Conservation (phyloP, 495 filamentous ascomycete genomes). For the Podospora pseudopauciseta region DNA sequence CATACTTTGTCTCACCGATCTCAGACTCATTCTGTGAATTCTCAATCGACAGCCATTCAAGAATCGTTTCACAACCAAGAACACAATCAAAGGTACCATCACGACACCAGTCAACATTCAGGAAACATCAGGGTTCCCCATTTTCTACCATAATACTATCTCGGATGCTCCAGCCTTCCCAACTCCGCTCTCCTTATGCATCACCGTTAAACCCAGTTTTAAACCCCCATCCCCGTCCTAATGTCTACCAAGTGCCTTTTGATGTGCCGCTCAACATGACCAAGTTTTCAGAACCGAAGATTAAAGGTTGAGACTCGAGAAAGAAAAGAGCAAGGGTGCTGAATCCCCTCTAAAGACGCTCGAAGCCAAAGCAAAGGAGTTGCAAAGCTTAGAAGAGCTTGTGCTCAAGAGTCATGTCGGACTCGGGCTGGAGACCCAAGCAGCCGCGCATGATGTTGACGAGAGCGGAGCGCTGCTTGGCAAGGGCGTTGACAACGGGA, state of each 20-base stretch:
- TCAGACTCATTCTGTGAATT: too few species aligned
- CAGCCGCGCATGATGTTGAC: constrained; percentile 99
- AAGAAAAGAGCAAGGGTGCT: background rate
- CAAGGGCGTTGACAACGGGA: constrained; percentile 91
- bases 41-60: too few species aligned
- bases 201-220: background rate
- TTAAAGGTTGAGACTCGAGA: background rate
- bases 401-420: constrained; percentile 99
- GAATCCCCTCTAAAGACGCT: background rate
- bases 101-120: background rate
- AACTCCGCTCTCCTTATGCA: background rate
- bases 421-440: constrained; percentile 95
- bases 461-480: constrained; percentile 91
- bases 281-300: background rate
- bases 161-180: background rate
- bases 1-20: too few species aligned
- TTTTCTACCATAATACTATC: background rate
- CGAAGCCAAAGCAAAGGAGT: background rate
- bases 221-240: background rate
- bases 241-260: background rate
- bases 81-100: background rate
- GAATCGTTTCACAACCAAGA: too few species aligned
- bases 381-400: constrained; percentile 68
- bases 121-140: background rate
- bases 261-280: background rate